Evolutionary conservation across 306 rosid species (phyloP).

Genomic region (Erythrophleum fordii): DNA sequence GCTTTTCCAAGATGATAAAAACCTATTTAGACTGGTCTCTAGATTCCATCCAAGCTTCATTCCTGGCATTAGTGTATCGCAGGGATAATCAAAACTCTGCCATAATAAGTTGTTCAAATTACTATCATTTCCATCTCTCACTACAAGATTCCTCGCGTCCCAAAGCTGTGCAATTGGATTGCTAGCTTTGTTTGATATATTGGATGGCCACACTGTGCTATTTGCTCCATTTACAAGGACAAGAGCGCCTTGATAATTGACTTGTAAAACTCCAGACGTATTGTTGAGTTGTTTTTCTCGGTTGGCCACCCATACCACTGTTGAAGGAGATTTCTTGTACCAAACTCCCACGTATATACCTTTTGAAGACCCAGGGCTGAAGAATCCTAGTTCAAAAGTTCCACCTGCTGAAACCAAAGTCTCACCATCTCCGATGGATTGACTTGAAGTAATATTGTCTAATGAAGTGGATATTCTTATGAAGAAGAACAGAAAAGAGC

Average conservation of each 20-base stretch:
- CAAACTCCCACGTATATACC: constrained; percentile 32
- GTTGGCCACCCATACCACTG: constrained; percentile 41
- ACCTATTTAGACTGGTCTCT: background rate
- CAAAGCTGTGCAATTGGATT: background rate
- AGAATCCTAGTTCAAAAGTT: constrained; percentile 34
- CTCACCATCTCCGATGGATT: constrained; percentile 23
- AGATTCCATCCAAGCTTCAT: constrained; percentile 28
- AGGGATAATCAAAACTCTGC: constrained; percentile 22
- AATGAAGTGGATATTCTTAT: background rate
- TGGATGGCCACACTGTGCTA: constrained; percentile 22
- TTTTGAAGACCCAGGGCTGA: constrained; percentile 31
- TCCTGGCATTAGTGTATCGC: constrained; percentile 22
- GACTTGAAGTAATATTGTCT: constrained; percentile 1
- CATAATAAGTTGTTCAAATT: background rate
- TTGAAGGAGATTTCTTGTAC: constrained; percentile 30
- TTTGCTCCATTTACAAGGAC: constrained; percentile 12
- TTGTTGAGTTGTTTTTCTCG: constrained; percentile 21
- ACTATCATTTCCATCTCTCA: background rate
- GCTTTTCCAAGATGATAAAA: constrained; percentile 24
- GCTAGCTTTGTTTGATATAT: background rate
- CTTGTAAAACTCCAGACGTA: constrained; percentile 10
- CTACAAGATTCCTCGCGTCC: constrained; percentile 7
- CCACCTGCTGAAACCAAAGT: constrained; percentile 29
- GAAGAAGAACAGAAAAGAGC: background rate
- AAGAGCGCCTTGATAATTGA: constrained; percentile 31